phyloP scores from a whole-genome alignment of 768 basidiomycete species.

The Mycena chlorophos region DNA sequence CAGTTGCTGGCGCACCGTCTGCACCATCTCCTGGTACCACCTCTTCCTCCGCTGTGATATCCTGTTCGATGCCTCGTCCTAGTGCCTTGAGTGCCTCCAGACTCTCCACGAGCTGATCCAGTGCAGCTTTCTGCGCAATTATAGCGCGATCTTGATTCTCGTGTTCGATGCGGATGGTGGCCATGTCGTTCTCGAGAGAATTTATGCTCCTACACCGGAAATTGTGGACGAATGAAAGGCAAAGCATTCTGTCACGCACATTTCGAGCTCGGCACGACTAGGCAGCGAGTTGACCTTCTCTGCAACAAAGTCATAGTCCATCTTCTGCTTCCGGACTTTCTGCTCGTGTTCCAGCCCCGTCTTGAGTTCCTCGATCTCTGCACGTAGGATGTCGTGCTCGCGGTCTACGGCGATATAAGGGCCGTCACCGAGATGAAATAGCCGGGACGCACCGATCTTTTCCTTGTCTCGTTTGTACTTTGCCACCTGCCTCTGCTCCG shows the following conservation, averaged over 20 bases:
- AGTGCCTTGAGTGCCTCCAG: constrained; percentile 61
- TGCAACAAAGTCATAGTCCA: constrained; percentile 82
- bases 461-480: constrained; percentile 75
- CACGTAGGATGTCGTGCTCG: constrained; percentile 65
- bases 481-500: constrained; percentile 81
- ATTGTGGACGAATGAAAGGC: constrained; percentile 5
- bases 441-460: constrained; percentile 64
- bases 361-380: constrained; percentile 79
- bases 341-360: constrained; percentile 76
- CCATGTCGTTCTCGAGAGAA: constrained; percentile 75
- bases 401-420: constrained; percentile 47
- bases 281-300: constrained; percentile 82
- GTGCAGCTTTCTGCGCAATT: constrained; percentile 63
- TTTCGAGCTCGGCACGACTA: constrained; percentile 71
- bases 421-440: background rate
- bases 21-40: constrained; percentile 45
- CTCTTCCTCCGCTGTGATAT: constrained; percentile 42
- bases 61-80: constrained; percentile 60
- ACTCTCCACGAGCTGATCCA: constrained; percentile 65
- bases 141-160: constrained; percentile 70
- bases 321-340: constrained; percentile 70
- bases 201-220: constrained; percentile 56
- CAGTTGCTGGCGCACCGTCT: constrained; percentile 30
- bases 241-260: constrained; percentile 49
- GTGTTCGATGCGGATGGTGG: constrained; percentile 71